Base-by-base conservation (phyloP, 768 basidiomycete genomes). In the Amanita subjunquillea region DNA sequence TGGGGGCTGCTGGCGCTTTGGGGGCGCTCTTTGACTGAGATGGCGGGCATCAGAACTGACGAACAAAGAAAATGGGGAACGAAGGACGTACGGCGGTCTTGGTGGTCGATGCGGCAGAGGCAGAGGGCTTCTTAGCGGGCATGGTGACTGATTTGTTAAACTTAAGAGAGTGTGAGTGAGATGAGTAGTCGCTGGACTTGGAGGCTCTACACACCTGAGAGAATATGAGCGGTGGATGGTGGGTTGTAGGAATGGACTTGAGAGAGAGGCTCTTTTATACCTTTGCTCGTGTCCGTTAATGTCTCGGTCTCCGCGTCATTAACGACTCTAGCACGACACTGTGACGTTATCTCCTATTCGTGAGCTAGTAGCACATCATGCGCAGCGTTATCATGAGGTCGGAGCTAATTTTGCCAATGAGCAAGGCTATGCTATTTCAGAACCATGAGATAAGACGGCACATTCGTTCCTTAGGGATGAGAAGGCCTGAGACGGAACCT, bases 361-460 rank as follows among this genome's bases (percentile, higher is more conserved):
- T 40, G 27, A 50, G 39, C 29, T 30, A 50, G 39, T 50, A 23
- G 50, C 50, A 50, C 50, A 50, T 50, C 50, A 41, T 34, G 38
- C 50, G 12, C 50, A 50, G 29, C 38, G 40, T 42, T 39, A 50
- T 42, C 39, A 42, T 6, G 29, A 12, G 39, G 39, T 13, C 39
- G 17, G 50, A 40, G 50, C 12, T 30, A 42, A 41, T 42, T 42
- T 41, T 17, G 50, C 50, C 38, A 42, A 13, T 43, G 39, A 23
- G 17, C 0, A 42, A 41, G 25, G 40, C 40, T 34, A 42, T 42
- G 7, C 40, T 30, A 12, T 38, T 22, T 22, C 17, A 45, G 41
- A 41, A 38, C 22, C 9, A 45, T 6, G 17, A 4, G 41, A 43
- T 15, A 29, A 40, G 40, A 30, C 5, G 27, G 27, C 1, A 44